Base-by-base conservation (phyloP, 164 flowering plant genomes). In the Cinnamomum micranthum region DNA sequence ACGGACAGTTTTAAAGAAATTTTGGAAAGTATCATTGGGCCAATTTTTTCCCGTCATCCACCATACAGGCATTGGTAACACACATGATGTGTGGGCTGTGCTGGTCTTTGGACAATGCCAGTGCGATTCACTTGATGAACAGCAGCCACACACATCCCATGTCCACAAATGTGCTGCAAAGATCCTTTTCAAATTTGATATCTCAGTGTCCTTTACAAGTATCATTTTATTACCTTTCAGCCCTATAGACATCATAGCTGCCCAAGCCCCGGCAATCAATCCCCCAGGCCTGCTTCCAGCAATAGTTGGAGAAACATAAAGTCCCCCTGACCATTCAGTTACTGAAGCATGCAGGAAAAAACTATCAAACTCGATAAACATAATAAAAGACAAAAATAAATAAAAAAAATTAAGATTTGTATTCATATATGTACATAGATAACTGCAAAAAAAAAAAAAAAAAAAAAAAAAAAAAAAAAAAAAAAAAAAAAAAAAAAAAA, bases 271-370 rank as follows among this genome's bases (percentile, higher is more conserved):
- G 65, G 99, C 99, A 82, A 91, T 89, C 83, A 95, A 81, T 62
- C 93, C 85, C 33, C 99, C 98, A 66, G 97, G 96, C 83, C 98
- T 85, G 88, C 99, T 95, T 59, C 99, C 99, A 80, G 99, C 99
- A 13, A 95, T 86, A 72, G 97, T 91, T 74, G 98, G 99, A 74
- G 99, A 95, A 25, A 93, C 85, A 84, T 95, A 93, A 11, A 95
- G 91, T 71, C 99, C 99, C 71, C 99, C 99, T 35, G 96, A 88
- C 98, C 97, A 93, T 81, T 95, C 99, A 59, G 97, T 92, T 59
- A 95, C 99, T 95, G 88, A 71, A 81, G 71, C 71, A 69, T 10
- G 52, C 50, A 69, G 71, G 25, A 24, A 35, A 33, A 35, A 35
- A 35, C 7, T 35, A 35, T 35, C 47, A 35, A 7, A 35, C 47